A percentile compares a stretch with the other conserved stretches of the same genome.
These are phyloP conservation scores for Aschersonia sp. DNA, from an alignment of 2,329 filamentous ascomycete species.

Conservation along the genomic window DNA sequence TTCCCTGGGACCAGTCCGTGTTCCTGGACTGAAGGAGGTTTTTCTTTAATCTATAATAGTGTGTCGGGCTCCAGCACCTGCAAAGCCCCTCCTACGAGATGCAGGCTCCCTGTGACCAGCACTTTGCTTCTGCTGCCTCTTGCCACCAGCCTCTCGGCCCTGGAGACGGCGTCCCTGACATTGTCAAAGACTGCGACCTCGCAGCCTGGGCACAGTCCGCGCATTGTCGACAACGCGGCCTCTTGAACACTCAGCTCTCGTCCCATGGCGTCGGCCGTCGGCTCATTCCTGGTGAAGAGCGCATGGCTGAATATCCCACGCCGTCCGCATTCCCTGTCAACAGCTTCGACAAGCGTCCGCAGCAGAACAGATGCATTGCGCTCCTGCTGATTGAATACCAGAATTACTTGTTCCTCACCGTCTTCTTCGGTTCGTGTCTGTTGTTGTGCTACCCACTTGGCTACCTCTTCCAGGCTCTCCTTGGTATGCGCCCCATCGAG, in stretches of 20 bases:
- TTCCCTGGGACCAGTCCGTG: too few species aligned
- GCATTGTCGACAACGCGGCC: constrained; percentile 47
- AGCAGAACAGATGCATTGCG: constrained; percentile 58
- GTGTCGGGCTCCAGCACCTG: constrained; percentile 47
- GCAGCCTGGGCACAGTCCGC: constrained; percentile 31
- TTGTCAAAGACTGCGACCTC: constrained; percentile 43
- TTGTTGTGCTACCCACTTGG: constrained; percentile 55
- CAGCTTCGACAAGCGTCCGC: constrained; percentile 41
- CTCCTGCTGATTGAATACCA: constrained; percentile 91
- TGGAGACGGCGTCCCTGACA: constrained; percentile 53
- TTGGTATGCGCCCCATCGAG: constrained; percentile 81
- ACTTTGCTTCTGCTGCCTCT: constrained; percentile 25
- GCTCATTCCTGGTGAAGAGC: constrained; percentile 66
- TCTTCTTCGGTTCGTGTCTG: constrained; percentile 17
- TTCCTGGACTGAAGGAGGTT: not conserved
- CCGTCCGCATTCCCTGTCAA: constrained; percentile 23
- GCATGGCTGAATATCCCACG: constrained; percentile 49
- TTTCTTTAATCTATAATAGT: constrained; percentile 13
- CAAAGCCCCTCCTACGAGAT: constrained; percentile 68
- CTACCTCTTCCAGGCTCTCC: constrained; percentile 66
- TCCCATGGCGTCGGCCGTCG: constrained; percentile 3
- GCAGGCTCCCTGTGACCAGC: constrained; percentile 70
- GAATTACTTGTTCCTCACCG: constrained; percentile 22
- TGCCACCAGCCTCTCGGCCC: constrained; percentile 30
- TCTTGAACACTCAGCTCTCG: constrained; percentile 46